A percentile compares a stretch with the other conserved stretches of the same genome.
Evolutionary conservation across 441 rosid genomes (phyloP).

Genomic region (Capsella rubella): DNA sequence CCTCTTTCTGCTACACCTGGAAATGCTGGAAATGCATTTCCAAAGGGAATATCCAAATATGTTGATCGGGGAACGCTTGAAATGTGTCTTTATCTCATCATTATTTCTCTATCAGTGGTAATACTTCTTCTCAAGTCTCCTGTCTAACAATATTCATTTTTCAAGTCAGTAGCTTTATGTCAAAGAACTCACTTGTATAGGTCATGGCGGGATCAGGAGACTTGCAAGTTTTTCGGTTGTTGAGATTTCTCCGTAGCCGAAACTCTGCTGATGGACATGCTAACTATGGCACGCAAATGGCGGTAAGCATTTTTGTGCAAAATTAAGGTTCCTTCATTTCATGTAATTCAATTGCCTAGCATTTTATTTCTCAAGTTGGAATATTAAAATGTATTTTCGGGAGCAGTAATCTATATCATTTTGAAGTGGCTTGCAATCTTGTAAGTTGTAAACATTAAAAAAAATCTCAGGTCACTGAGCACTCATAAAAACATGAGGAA

Average conservation of each 20-base stretch:
- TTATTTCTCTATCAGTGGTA: conserved; percentile 96
- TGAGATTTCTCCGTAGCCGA: conserved; percentile 86
- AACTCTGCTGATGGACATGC: conserved; percentile 91
- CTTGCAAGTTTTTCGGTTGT: conserved; percentile 79
- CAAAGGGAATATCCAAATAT: conserved; percentile 79
- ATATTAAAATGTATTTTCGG: conserved; percentile 18
- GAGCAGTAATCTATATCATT: conserved; percentile 19
- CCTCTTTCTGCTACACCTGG: conserved; percentile 64
- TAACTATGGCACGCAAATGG: conserved; percentile 93
- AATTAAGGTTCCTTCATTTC: conserved; percentile 22
- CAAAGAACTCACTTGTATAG: conserved; percentile 49
- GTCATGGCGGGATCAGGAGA: conserved; percentile 99
- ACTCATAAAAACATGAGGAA: conserved; percentile 14
- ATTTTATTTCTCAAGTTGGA: conserved; percentile 7
- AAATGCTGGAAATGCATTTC: conserved; percentile 59
- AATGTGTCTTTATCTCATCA: conserved; percentile 87
- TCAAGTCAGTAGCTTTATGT: conserved; percentile 26
- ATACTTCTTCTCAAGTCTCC: conserved; percentile 31
- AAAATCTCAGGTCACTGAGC: conserved; percentile 1
- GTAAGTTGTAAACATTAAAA: background rate
- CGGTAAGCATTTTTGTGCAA: conserved; percentile 58
- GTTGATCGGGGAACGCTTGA: conserved; percentile 95
- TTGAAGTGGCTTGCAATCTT: conserved; percentile 18
- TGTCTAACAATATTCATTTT: conserved; percentile 13
- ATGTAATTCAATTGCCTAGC: conserved; percentile 19